Evolutionary conservation across 768 basidiomycete genomes (phyloP).

Genomic region (Pisolithus sp.): DNA sequence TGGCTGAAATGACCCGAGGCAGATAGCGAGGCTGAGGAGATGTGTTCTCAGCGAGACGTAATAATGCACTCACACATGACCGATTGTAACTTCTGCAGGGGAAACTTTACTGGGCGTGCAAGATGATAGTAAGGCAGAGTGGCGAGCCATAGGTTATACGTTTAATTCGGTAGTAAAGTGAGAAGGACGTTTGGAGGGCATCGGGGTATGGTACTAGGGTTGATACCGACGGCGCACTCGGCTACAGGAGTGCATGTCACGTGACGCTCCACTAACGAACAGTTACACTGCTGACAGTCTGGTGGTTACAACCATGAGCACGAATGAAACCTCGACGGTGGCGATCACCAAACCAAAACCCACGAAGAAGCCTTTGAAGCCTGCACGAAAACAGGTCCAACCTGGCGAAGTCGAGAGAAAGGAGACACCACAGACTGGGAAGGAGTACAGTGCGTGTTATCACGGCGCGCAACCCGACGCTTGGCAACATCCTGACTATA

Average conservation of each 20-base stretch:
- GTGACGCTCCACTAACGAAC: slow-evolving; percentile 7
- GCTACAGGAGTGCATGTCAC: slow-evolving; percentile 7
- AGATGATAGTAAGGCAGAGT: slow-evolving; percentile 39
- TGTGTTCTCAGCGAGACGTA: neutral
- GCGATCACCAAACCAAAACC: slow-evolving; percentile 20
- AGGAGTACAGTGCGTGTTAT: slow-evolving; percentile 81
- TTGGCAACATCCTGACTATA: slow-evolving; percentile 3
- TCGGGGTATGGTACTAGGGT: slow-evolving; percentile 10
- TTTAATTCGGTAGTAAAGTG: slow-evolving; percentile 3
- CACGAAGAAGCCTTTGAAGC: slow-evolving; percentile 64
- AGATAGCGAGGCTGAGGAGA: slow-evolving; percentile 7
- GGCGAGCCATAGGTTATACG: slow-evolving; percentile 38
- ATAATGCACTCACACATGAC: slow-evolving; percentile 50
- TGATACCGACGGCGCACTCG: slow-evolving; percentile 3
- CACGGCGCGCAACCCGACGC: neutral
- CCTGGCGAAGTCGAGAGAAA: slow-evolving; percentile 85
- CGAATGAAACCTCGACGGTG: slow-evolving; percentile 18
- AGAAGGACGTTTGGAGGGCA: slow-evolving; percentile 1
- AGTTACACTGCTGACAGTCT: neutral
- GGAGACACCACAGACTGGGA: slow-evolving; percentile 86
- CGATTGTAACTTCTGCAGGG: slow-evolving; percentile 45
- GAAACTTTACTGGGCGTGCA: slow-evolving; percentile 35
- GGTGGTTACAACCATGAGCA: slow-evolving; percentile 24
- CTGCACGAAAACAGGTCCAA: slow-evolving; percentile 91
- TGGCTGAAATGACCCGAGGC: slow-evolving; percentile 40